Conservation (phyloP, 805 yeast genomes). For the Yarrowia keelungensis region DNA sequence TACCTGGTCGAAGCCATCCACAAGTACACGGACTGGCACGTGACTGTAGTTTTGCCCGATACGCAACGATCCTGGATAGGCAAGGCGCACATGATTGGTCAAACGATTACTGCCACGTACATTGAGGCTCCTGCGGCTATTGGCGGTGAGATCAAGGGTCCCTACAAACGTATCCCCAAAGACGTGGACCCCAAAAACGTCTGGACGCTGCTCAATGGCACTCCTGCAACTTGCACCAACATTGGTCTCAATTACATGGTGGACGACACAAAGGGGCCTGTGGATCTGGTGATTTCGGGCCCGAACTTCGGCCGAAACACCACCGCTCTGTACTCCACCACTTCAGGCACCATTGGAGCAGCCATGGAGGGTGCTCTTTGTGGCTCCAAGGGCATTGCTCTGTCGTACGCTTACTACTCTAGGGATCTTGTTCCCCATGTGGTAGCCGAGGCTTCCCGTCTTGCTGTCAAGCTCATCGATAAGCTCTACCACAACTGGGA, state of each 20-base stretch:
- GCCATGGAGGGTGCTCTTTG: conserved; percentile 89
- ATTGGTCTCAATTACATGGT: conserved; percentile 80
- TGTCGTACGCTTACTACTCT: conserved; percentile 80
- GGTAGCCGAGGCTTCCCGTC: conserved; percentile 68
- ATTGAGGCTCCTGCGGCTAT: conserved; percentile 43
- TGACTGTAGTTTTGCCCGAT: conserved; percentile 81
- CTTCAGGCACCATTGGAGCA: conserved; percentile 96
- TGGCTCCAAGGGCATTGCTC: conserved; percentile 70
- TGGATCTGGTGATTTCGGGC: conserved; percentile 90
- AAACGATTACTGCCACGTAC: conserved; percentile 59
- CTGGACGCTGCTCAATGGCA: conserved; percentile 89
- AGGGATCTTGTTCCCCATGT: conserved; percentile 55
- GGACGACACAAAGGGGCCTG: conserved; percentile 56
- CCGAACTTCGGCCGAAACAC: conserved; percentile 97
- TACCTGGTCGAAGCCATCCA: conserved; percentile 75
- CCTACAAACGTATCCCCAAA: conserved; percentile 39
- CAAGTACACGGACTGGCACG: conserved; percentile 77
- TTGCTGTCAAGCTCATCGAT: conserved; percentile 68
- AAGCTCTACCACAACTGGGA: conserved; percentile 65
- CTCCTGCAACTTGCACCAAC: conserved; percentile 96
- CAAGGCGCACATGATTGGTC: conserved; percentile 81
- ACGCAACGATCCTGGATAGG: conserved; percentile 96
- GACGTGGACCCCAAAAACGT: conserved; percentile 53
- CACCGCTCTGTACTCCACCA: conserved; percentile 82
- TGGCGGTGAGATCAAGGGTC: conserved; percentile 41